These are phyloP conservation scores for Biscutella auriculata DNA, from an alignment of 441 rosid species.

Conservation along the genomic window DNA sequence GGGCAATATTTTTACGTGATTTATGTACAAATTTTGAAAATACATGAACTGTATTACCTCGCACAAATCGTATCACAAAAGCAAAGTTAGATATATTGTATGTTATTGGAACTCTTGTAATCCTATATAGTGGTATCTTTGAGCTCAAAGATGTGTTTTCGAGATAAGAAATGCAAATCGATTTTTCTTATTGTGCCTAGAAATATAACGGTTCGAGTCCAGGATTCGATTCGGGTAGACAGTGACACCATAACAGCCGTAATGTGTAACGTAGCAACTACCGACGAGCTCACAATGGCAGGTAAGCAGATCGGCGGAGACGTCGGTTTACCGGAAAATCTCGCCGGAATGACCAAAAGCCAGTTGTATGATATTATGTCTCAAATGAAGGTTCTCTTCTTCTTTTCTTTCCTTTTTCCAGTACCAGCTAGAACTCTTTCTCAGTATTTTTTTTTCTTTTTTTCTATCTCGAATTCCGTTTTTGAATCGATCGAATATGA, in stretches of 20 bases:
- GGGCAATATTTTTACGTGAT: conserved; percentile 3
- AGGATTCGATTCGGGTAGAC: not conserved
- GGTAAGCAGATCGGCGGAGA: conserved; percentile 57
- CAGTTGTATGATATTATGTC: conserved; percentile 88
- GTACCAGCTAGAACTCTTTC: not conserved
- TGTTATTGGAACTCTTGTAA: too few species aligned
- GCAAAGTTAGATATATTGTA: too few species aligned
- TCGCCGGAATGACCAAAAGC: conserved; percentile 87
- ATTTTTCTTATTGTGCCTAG: not conserved
- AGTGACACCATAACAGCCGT: too few species aligned
- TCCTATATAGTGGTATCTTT: too few species aligned
- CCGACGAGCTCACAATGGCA: conserved; percentile 41
- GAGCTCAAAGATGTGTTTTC: too few species aligned
- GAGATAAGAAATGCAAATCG: too few species aligned
- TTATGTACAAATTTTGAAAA: conserved; percentile 3
- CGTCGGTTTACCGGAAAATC: conserved; percentile 48
- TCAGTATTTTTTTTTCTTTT: not conserved
- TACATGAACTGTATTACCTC: not conserved
- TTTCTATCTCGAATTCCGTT: not conserved
- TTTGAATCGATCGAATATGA: not conserved
- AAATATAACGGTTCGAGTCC: not conserved
- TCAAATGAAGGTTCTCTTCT: conserved; percentile 64
- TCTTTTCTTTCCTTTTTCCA: not conserved
- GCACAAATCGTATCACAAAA: not conserved
- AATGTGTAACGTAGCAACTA: too few species aligned